These are phyloP conservation scores for Thelephora terrestris DNA, from an alignment of 1,284 basidiomycete species.

Conservation along the genomic window DNA sequence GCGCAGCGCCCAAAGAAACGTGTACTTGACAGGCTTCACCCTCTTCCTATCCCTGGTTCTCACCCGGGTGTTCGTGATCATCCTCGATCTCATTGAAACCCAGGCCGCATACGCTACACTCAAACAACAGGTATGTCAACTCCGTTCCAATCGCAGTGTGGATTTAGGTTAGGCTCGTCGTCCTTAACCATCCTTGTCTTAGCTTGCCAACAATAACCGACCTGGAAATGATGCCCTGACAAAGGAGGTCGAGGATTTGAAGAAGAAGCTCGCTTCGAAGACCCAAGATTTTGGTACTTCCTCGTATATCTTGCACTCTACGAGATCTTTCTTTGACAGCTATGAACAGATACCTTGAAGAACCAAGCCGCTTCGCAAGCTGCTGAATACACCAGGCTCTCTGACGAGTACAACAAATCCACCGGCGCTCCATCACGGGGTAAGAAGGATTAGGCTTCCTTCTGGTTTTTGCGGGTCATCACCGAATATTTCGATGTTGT, in stretches of 20 bases:
- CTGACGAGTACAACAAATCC: conserved; percentile 64
- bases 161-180: background rate
- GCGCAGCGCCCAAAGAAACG: conserved; percentile 67
- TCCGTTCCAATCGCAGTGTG: background rate
- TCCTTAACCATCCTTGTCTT: background rate
- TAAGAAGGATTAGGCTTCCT: conserved; percentile 21
- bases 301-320: background rate
- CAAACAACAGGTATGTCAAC: conserved; percentile 51
- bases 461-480: too few species aligned
- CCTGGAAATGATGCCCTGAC: conserved; percentile 34
- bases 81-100: conserved; percentile 82
- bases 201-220: conserved; percentile 31
- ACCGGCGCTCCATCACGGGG: conserved; percentile 48
- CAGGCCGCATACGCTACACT: conserved; percentile 83
- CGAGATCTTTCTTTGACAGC: background rate
- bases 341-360: conserved; percentile 59
- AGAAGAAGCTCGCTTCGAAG: conserved; percentile 45
- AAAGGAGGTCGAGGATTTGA: conserved; percentile 56
- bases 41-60: conserved; percentile 92
- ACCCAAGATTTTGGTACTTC: conserved; percentile 62
- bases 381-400: conserved; percentile 72
- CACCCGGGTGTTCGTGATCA: conserved; percentile 86
- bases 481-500: too few species aligned
- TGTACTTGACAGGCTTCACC: conserved; percentile 88
- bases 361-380: conserved; percentile 74